Evolutionary conservation across 2,329 filamentous ascomycete genomes (phyloP).

Genomic region (Aspergillus ruber): DNA sequence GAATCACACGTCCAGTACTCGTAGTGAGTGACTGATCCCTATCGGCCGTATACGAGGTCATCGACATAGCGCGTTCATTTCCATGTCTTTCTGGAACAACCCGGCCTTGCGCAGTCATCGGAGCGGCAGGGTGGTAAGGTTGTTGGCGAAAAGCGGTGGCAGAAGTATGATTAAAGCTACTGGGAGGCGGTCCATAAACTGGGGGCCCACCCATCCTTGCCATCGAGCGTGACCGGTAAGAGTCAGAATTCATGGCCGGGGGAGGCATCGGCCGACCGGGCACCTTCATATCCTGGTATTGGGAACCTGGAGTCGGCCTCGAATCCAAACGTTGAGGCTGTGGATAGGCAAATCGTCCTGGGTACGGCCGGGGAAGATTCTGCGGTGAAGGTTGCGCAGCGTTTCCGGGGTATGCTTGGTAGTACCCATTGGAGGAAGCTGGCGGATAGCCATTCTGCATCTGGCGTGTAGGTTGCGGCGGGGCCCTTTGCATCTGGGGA

Average conservation of each 20-base stretch:
- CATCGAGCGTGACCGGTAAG: slow-evolving; percentile 88
- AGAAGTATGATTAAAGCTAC: slow-evolving; percentile 59
- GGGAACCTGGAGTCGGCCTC: slow-evolving; percentile 45
- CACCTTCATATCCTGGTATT: slow-evolving; percentile 55
- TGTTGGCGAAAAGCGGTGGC: slow-evolving; percentile 73
- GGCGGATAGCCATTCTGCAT: slow-evolving; percentile 40
- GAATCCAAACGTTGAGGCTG: slow-evolving; percentile 65
- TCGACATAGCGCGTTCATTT: slow-evolving; percentile 92
- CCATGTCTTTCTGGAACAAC: slow-evolving; percentile 86
- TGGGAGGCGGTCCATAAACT: slow-evolving; percentile 61
- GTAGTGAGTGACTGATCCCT: slow-evolving; percentile 78
- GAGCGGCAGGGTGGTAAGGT: slow-evolving; percentile 57
- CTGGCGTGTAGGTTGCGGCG: slow-evolving; percentile 39
- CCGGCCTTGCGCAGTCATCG: slow-evolving; percentile 86
- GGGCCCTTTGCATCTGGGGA: slow-evolving; percentile 38
- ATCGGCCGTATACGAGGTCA: slow-evolving; percentile 76
- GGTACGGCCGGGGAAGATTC: slow-evolving; percentile 55
- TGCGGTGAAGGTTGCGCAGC: slow-evolving; percentile 49
- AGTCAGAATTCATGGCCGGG: slow-evolving; percentile 74
- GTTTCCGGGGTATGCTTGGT: slow-evolving; percentile 31
- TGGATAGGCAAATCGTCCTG: slow-evolving; percentile 64
- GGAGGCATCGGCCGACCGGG: slow-evolving; percentile 54
- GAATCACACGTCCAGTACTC: slow-evolving; percentile 78
- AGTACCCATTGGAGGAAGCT: slow-evolving; percentile 34
- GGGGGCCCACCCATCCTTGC: slow-evolving; percentile 68